These are phyloP conservation scores for Fonsecaea pedrosoi DNA, from an alignment of 2,329 filamentous ascomycete genomes.

Conservation along the genomic window DNA sequence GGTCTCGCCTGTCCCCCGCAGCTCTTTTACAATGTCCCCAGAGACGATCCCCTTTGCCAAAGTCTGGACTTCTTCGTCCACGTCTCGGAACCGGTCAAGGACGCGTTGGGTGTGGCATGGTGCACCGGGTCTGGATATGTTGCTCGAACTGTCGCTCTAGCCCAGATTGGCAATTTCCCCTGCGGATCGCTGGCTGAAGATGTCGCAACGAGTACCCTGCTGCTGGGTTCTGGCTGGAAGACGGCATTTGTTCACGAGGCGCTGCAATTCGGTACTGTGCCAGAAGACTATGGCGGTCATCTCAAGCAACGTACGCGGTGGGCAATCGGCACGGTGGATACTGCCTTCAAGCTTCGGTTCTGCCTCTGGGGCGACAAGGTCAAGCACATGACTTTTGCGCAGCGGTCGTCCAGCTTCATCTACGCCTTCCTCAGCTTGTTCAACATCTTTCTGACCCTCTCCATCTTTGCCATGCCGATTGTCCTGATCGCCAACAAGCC, in stretches of 20 bases:
- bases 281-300: constrained; percentile 48
- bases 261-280: constrained; percentile 45
- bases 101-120: constrained; percentile 43
- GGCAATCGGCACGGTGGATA: constrained; percentile 61
- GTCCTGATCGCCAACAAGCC: constrained; percentile 64
- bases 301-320: constrained; percentile 50
- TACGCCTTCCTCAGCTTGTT: constrained; percentile 64
- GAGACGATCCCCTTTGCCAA: constrained; percentile 42
- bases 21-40: constrained; percentile 44
- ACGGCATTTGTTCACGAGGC: constrained; percentile 42
- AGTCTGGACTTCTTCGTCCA: constrained; percentile 44
- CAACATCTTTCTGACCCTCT: constrained; percentile 62
- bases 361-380: constrained; percentile 63
- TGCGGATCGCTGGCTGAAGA: constrained; percentile 45
- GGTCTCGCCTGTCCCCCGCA: constrained; percentile 48
- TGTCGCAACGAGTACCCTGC: constrained; percentile 41
- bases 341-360: constrained; percentile 66
- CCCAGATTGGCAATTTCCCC: constrained; percentile 44
- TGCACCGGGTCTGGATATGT: constrained; percentile 45
- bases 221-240: constrained; percentile 43
- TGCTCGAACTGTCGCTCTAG: constrained; percentile 42
- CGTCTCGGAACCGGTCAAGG: constrained; percentile 43
- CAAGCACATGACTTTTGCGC: constrained; percentile 61
- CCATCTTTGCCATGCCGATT: constrained; percentile 65
- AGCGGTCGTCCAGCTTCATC: constrained; percentile 66